These are phyloP conservation scores for Wickerhamiella siamensis DNA, from an alignment of 805 yeast genomes.

Conservation along the genomic window DNA sequence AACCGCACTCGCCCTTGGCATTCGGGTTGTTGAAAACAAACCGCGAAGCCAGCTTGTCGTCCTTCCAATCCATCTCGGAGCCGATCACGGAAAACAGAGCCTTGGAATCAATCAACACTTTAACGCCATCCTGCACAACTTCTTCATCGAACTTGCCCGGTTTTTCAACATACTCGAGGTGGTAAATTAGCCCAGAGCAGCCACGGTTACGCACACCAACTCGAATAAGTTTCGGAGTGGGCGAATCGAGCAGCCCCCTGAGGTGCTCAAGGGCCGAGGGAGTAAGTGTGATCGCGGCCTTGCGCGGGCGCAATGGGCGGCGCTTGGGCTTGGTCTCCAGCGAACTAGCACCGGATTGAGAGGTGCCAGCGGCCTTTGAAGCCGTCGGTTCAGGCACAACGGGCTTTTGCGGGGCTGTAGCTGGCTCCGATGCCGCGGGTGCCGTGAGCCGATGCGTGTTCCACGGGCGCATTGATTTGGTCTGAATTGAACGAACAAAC, in stretches of 20 bases:
- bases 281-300: constrained; percentile 73
- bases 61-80: constrained; percentile 97
- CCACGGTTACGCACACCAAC: constrained; percentile 94
- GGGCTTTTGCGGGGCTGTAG: background rate
- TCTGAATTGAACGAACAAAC: constrained; percentile 9
- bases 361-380: background rate
- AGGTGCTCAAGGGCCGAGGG: constrained; percentile 66
- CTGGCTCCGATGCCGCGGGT: background rate
- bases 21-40: constrained; percentile 93
- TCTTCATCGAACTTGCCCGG: constrained; percentile 95
- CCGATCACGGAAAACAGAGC: constrained; percentile 94
- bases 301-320: constrained; percentile 66
- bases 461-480: constrained; percentile 17
- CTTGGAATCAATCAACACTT: constrained; percentile 84
- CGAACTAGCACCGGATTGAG: background rate
- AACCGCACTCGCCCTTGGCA: constrained; percentile 95
- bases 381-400: constrained; percentile 1
- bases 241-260: constrained; percentile 50
- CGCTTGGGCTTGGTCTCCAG: constrained; percentile 25
- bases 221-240: constrained; percentile 77
- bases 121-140: constrained; percentile 83
- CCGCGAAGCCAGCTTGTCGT: constrained; percentile 75
- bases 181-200: constrained; percentile 88
- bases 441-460: constrained; percentile 16
- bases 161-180: constrained; percentile 73